Base-by-base conservation (phyloP, 306 rosid genomes). In the Cicer yamashitae region DNA sequence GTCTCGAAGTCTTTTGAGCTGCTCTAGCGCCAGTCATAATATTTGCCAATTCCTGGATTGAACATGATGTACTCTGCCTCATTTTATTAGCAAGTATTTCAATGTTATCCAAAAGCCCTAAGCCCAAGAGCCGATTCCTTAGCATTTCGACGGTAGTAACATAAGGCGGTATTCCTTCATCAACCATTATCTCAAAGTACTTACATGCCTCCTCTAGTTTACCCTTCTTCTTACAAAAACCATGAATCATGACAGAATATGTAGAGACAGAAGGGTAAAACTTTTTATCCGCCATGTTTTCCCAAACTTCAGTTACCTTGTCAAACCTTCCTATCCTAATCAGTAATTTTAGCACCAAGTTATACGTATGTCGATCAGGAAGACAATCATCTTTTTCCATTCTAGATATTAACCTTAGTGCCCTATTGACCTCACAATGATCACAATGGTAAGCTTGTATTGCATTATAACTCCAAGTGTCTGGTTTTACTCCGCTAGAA, bases 161-260 rank as follows among this genome's bases (percentile, higher is more conserved):
- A 79, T 91, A 91, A 66, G 93, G 96, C 1, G 97, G 98, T 77
- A 91, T 86, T 78, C 97, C 96, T 84, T 91, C 97, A 66, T 94
- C 96, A 37, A 94, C 68, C 98, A 94, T 94, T 74, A 73, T 81
- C 88, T 86, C 94, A 80, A 91, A 90, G 87, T 91, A 94, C 68
- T 88, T 87, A 48, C 91, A 84, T 41, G 96, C 97, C 76, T 90
- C 96, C 82, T 91, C 97, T 46, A 90, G 73, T 79, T 90, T 94
- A 30, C 88, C 89, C 80, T 87, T 94, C 84, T 90, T 94, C 79
- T 86, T 88, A 63, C 88, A 86, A 44, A 91, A 79, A 57, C 91
- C 93, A 82, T 91, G 98, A 76, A 91, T 71, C 96, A 94, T 84
- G 69, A 94, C 97, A 40, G 96, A 78, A 82, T 79, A 91, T 45